These are phyloP conservation scores for Epichloe baconii DNA, from an alignment of 2,329 filamentous ascomycete species.

Conservation along the genomic window DNA sequence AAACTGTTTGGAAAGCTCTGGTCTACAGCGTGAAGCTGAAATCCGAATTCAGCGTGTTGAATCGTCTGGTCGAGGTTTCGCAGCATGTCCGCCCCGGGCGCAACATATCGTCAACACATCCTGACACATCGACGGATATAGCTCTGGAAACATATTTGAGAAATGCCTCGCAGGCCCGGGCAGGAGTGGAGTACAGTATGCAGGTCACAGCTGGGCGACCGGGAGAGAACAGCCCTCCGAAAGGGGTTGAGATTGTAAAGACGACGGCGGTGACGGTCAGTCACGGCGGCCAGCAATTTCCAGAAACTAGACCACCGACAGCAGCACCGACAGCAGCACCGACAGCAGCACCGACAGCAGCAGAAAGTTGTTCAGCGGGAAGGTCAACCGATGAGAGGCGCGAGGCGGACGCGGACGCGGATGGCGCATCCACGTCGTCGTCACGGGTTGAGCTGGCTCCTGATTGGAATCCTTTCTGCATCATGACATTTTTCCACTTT, in stretches of 20 bases:
- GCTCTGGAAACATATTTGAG: slow-evolving; percentile 1
- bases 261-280: slow-evolving; percentile 3
- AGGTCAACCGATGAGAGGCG: not conserved
- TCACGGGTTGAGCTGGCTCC: slow-evolving; percentile 1
- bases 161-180: not conserved
- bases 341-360: not conserved
- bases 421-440: not conserved
- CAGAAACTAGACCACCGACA: not conserved
- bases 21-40: slow-evolving; percentile 25
- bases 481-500: no score
- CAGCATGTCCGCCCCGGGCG: slow-evolving; percentile 7
- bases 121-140: not conserved
- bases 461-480: not conserved
- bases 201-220: not conserved
- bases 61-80: slow-evolving; percentile 22
- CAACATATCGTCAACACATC: not conserved
- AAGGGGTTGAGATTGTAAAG: slow-evolving; percentile 1
- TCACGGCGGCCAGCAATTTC: not conserved
- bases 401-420: not conserved
- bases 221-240: not conserved
- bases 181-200: slow-evolving; percentile 1
- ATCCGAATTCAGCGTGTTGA: slow-evolving; percentile 23
- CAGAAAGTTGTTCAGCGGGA: not conserved
- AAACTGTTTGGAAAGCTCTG: slow-evolving; percentile 21
- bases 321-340: no score